Conservation (phyloP, 345 rosid species). For the Microcos paniculata region DNA sequence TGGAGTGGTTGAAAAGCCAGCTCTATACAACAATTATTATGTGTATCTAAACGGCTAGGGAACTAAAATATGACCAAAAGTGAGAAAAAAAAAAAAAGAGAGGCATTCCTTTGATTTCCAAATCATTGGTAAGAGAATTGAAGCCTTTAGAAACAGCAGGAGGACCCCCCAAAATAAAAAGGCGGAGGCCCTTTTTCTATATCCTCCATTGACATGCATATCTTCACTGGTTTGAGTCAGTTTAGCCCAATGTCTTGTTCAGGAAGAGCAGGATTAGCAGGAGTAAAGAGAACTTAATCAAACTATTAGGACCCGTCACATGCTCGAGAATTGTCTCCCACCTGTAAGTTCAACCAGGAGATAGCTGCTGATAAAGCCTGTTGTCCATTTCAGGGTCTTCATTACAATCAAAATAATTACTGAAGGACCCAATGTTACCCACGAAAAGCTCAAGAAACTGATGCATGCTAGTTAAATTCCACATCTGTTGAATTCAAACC, state of each 20-base stretch:
- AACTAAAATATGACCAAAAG: not conserved
- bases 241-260: conserved; percentile 44
- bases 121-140: not conserved
- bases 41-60: not conserved
- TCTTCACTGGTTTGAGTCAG: conserved; percentile 12
- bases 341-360: conserved; percentile 99
- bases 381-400: conserved; percentile 75
- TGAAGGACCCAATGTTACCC: conserved; percentile 14
- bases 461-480: conserved; percentile 1
- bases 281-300: conserved; percentile 61
- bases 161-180: not conserved
- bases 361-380: conserved; percentile 95
- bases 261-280: conserved; percentile 63
- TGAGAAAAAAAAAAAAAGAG: not conserved
- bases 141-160: conserved; percentile 7
- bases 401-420: conserved; percentile 47
- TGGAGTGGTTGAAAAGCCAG: no score
- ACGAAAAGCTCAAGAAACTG: conserved; percentile 1
- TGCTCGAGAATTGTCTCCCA: conserved; percentile 50
- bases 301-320: conserved; percentile 39
- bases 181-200: not conserved
- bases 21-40: conserved; percentile 14
- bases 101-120: not conserved
- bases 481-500: not conserved
- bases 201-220: no score